Conservation (phyloP, 441 rosid species). For the Gossypium lobatum region DNA sequence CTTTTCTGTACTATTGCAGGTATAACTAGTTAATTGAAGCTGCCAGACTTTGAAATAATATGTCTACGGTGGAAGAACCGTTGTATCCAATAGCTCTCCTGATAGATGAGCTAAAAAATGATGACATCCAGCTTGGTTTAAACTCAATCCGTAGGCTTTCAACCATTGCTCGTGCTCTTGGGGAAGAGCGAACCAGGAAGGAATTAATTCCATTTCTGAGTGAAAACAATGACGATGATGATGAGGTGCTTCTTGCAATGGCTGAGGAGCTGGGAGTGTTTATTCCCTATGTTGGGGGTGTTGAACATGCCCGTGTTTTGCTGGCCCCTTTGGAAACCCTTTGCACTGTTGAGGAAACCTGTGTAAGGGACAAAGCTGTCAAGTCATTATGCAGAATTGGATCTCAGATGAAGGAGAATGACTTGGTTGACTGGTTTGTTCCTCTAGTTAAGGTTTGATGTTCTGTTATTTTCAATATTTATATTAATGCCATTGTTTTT, state of each 20-base stretch:
- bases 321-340: constrained; percentile 80
- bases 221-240: constrained; percentile 91
- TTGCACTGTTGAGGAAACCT: constrained; percentile 77
- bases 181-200: constrained; percentile 81
- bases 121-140: constrained; percentile 78
- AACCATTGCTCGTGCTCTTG: constrained; percentile 87
- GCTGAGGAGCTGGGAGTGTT: constrained; percentile 87
- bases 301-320: constrained; percentile 64
- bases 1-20: background rate
- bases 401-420: constrained; percentile 76
- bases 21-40: background rate
- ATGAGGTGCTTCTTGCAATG: constrained; percentile 83
- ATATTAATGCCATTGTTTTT: background rate
- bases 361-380: constrained; percentile 86
- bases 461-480: background rate
- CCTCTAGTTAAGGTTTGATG: constrained; percentile 71
- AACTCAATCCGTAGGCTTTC: constrained; percentile 78
- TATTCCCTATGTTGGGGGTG: constrained; percentile 81
- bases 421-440: constrained; percentile 65
- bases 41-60: constrained; percentile 10
- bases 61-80: constrained; percentile 79
- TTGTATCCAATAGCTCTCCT: constrained; percentile 78
- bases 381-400: constrained; percentile 79
- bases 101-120: constrained; percentile 82
- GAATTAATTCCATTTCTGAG: constrained; percentile 81